phyloP scores from a whole-genome alignment of 805 yeast genomes.

The Schwanniomyces pseudopolymorphus region DNA sequence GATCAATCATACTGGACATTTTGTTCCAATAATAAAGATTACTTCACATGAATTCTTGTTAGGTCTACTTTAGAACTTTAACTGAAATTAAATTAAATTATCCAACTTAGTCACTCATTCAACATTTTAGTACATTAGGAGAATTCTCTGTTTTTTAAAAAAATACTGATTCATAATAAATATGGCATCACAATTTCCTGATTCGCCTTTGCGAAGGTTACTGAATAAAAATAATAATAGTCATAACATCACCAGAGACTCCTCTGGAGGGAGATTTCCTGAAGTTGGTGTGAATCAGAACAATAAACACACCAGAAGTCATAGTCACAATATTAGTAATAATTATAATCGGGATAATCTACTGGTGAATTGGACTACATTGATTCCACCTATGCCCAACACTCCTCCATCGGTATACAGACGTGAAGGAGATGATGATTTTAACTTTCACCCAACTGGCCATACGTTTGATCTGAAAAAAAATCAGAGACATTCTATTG shows the following conservation, averaged over 20 bases:
- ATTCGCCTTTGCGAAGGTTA: background rate
- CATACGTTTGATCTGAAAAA: constrained; percentile 4
- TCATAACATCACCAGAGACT: background rate
- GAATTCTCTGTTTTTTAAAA: background rate
- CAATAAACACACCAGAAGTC: constrained; percentile 8
- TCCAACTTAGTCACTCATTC: constrained; percentile 3
- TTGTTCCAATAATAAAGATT: background rate
- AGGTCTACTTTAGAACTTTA: background rate
- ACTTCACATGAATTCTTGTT: background rate
- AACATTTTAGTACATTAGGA: background rate
- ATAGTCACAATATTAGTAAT: constrained; percentile 5
- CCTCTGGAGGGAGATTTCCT: background rate
- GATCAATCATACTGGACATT: background rate
- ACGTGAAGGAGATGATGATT: constrained; percentile 4
- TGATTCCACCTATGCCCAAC: constrained; percentile 35
- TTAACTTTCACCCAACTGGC: background rate
- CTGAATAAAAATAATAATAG: background rate
- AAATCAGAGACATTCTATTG: constrained; percentile 28
- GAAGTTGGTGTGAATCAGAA: background rate
- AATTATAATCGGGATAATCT: constrained; percentile 1
- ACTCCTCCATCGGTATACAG: constrained; percentile 15
- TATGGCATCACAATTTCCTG: constrained; percentile 2
- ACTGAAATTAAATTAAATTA: background rate
- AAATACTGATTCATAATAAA: background rate
- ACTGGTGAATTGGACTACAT: constrained; percentile 25